Evolutionary conservation across 2,329 filamentous ascomycete species (phyloP).

Genomic region (Simplicillium aogashimaense): DNA sequence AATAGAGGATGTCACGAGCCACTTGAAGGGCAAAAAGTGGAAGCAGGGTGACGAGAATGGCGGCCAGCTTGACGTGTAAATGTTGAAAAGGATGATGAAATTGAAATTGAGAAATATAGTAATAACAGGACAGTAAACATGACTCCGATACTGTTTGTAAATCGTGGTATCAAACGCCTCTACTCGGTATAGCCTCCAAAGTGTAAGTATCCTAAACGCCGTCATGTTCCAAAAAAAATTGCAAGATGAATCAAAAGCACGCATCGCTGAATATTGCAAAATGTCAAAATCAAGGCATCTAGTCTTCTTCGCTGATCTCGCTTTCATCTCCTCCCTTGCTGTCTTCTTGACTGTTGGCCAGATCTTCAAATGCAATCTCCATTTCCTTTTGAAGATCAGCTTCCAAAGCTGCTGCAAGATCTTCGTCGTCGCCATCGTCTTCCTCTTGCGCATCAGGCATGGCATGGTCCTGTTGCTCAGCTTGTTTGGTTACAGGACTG

Average conservation of each 20-base stretch:
- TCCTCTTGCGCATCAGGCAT: conserved; percentile 14
- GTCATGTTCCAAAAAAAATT: no score
- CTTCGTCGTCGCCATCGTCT: conserved; percentile 18
- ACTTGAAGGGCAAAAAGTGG: conserved; percentile 17
- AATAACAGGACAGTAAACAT: no score
- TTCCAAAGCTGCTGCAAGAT: conserved; percentile 20
- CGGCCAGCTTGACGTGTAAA: conserved; percentile 8
- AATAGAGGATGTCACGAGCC: conserved; percentile 38
- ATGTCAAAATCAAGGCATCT: neutral
- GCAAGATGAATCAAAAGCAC: no score
- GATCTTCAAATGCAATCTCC: conserved; percentile 38
- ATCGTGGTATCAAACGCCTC: no score
- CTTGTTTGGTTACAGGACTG: conserved; percentile 36
- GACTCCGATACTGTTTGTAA: no score
- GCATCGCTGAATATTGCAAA: no score
- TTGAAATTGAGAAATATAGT: neutral
- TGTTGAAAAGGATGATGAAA: conserved; percentile 1
- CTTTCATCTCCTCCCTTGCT: conserved; percentile 48
- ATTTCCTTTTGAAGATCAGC: conserved; percentile 40
- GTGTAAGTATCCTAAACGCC: no score
- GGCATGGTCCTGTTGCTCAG: conserved; percentile 21
- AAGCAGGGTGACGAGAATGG: conserved; percentile 12
- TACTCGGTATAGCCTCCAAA: no score
- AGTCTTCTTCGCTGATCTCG: conserved; percentile 59
- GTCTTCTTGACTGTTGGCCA: conserved; percentile 43